Evolutionary conservation across 2,329 filamentous ascomycete species (phyloP), one percentile per base, ranked within the genome.

Genomic region (Passalora sequoiae): DNA sequence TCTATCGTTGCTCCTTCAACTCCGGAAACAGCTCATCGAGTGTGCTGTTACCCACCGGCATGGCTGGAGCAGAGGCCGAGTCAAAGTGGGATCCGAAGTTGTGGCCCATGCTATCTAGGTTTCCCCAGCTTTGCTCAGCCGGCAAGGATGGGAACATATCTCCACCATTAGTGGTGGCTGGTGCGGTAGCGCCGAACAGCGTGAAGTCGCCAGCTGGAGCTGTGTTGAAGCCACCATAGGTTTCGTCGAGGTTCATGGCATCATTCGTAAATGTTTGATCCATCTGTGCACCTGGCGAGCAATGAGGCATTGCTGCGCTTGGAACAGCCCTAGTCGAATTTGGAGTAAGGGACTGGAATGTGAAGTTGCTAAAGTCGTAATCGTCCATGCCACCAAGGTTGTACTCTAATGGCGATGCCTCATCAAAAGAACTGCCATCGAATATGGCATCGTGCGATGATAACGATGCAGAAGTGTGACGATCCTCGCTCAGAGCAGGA

Each of bases 261-360:
- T 70, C 69, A 47, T 80, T 53, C 9, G 54, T 58, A 44, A 61
- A 60, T 0, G 58, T 74, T 73, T 36, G 84, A 80, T 7, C 83
- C 84, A 65, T 75, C 84, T 86, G 83, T 4, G 81, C 84, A 41
- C 74, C 72, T 6, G 83, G 83, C 3, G 84, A 88, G 49, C 87
- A 75, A 48, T 86, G 81, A 19, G 72, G 66, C 9, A 46, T 44
- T 31, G 52, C 55, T 35, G 42, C 43, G 43, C 50, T 50, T 15
- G 46, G 44, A 17, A 52, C 52, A 20, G 46, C 53, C 15, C 51
- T 49, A 22, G 45, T 50, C 13, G 56, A 54, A 32, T 57, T 46
- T 19, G 60, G 58, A 5, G 56, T 58, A n/a, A 47, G 47, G n/a
- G 53, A 44, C 50, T 52, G 64, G 15, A 68, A 69, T 45, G 67